These are phyloP conservation scores for Lasiodiplodia sp. DNA, from an alignment of 2,329 filamentous ascomycete species.

Conservation along the genomic window DNA sequence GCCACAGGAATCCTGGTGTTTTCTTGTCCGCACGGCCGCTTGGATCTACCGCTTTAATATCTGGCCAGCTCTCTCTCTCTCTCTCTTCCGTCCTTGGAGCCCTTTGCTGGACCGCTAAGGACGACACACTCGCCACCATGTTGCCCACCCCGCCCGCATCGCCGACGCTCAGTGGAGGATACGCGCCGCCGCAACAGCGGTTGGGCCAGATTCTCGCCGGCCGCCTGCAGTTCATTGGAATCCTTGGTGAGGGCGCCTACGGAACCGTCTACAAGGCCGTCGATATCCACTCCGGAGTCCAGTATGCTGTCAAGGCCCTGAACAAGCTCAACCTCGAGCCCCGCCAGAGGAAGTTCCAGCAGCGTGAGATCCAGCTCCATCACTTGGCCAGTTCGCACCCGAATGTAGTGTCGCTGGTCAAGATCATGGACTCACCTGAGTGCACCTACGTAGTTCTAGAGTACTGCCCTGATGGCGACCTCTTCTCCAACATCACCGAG, in stretches of 20 bases:
- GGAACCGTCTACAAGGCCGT: conserved; percentile 92
- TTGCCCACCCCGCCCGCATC: conserved; percentile 60
- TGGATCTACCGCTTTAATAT: conserved; percentile 24
- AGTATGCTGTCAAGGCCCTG: conserved; percentile 95
- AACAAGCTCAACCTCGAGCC: conserved; percentile 92
- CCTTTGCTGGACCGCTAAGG: conserved; percentile 52
- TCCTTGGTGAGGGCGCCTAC: conserved; percentile 93
- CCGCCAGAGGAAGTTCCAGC: conserved; percentile 88
- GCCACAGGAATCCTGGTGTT: conserved; percentile 29
- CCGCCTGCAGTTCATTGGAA: conserved; percentile 80
- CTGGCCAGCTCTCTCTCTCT: background rate
- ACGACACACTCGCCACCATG: conserved; percentile 48
- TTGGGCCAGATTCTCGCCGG: conserved; percentile 84
- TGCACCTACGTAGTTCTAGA: conserved; percentile 97
- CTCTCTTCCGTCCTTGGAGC: conserved; percentile 33
- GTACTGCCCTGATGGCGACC: conserved; percentile 94
- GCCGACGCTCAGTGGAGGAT: conserved; percentile 53
- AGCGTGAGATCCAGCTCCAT: conserved; percentile 90
- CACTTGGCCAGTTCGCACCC: conserved; percentile 86
- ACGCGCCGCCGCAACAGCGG: conserved; percentile 75
- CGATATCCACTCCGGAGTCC: conserved; percentile 80
- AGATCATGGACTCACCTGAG: conserved; percentile 89
- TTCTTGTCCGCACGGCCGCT: conserved; percentile 23
- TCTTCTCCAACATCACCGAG: conserved; percentile 98
- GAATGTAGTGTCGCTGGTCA: conserved; percentile 91